A percentile compares a stretch with the other conserved stretches of the same genome.
Evolutionary conservation across 768 basidiomycete species (phyloP).

Genomic region (Sistotremastrum suecicum): DNA sequence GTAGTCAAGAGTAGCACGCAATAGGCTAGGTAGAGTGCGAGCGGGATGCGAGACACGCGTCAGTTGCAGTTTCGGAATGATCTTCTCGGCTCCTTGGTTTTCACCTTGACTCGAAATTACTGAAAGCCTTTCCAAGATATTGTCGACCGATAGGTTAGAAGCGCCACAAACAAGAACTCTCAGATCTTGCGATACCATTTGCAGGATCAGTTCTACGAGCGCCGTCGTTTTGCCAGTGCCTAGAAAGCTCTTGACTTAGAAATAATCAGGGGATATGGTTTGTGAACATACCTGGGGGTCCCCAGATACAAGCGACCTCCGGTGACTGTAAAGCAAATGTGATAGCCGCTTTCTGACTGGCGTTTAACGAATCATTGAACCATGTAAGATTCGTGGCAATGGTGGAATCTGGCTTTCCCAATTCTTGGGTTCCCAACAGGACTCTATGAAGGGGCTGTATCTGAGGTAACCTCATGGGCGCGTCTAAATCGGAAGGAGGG

Average conservation of each 20-base stretch:
- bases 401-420: neutral
- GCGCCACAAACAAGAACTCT: constrained; percentile 84
- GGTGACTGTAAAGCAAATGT: constrained; percentile 65
- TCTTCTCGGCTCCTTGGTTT: constrained; percentile 31
- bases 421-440: constrained; percentile 42
- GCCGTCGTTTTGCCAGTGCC: constrained; percentile 96
- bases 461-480: constrained; percentile 14
- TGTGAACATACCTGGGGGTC: constrained; percentile 68
- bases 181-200: constrained; percentile 37
- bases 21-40: constrained; percentile 62
- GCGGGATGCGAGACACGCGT: constrained; percentile 96
- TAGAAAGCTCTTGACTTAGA: constrained; percentile 11
- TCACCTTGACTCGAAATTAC: constrained; percentile 19
- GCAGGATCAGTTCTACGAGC: constrained; percentile 84
- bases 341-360: constrained; percentile 75
- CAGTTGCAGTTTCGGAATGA: constrained; percentile 35
- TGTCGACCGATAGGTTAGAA: constrained; percentile 91
- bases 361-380: constrained; percentile 67
- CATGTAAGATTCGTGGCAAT: constrained; percentile 32
- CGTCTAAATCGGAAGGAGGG: constrained; percentile 3
- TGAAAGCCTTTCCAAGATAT: constrained; percentile 78
- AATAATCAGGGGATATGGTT: neutral
- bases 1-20: constrained; percentile 58
- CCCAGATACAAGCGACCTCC: constrained; percentile 88
- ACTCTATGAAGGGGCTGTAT: constrained; percentile 46